phyloP scores from a whole-genome alignment of 2,329 filamentous ascomycete species.

The Lasiodiplodia sp. region DNA sequence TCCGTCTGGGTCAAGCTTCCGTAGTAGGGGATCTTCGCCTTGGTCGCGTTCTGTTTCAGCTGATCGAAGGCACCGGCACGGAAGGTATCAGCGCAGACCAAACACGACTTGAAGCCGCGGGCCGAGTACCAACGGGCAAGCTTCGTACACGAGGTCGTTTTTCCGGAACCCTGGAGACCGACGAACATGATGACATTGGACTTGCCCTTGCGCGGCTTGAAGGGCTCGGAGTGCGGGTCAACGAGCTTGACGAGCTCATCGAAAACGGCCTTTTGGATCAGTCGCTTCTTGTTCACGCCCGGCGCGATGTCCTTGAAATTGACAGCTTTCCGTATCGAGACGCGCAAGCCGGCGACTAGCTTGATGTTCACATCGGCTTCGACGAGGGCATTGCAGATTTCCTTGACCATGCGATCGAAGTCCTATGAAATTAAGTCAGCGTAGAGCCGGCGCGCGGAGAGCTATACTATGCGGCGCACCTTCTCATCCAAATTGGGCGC shows the following conservation, averaged over 20 bases:
- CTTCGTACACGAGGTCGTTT: constrained; percentile 98
- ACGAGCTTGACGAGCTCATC: constrained; percentile 96
- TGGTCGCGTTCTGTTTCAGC: constrained; percentile 97
- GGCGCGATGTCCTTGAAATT: constrained; percentile 94
- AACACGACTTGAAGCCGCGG: constrained; percentile 87
- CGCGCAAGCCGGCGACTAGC: constrained; percentile 88
- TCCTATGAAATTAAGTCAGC: constrained; percentile 65
- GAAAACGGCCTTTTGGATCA: constrained; percentile 98
- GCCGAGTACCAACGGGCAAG: constrained; percentile 94
- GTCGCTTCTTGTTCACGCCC: constrained; percentile 95
- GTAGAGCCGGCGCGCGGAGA: background rate
- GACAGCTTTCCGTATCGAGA: constrained; percentile 88
- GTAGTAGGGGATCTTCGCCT: constrained; percentile 99
- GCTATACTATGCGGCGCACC: constrained; percentile 54
- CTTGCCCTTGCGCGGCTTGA: constrained; percentile 96
- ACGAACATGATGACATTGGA: constrained; percentile 99
- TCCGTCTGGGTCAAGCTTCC: constrained; percentile 96
- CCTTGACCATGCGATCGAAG: constrained; percentile 97
- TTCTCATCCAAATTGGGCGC: constrained; percentile 96
- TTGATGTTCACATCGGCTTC: constrained; percentile 98
- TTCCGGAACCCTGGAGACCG: constrained; percentile 94
- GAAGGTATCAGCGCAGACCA: constrained; percentile 98
- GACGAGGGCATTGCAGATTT: constrained; percentile 93
- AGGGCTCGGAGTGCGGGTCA: constrained; percentile 92
- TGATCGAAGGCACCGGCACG: constrained; percentile 98